Conservation (phyloP, 495 filamentous ascomycete species). For the Penicillium cosmopolitanum region DNA sequence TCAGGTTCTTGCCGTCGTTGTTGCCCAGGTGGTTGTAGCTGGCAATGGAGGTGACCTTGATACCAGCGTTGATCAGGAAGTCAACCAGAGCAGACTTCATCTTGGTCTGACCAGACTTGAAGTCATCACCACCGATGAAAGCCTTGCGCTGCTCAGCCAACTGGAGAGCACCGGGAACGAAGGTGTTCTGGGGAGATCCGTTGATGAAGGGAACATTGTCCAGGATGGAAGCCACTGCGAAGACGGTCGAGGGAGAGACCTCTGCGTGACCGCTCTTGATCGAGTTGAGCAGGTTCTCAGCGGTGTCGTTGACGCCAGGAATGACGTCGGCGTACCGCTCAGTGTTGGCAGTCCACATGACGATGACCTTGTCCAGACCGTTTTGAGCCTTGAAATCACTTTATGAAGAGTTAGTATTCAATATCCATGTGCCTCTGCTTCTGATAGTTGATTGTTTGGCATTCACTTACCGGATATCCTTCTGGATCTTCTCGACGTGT, state of each 20-base stretch:
- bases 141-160: conserved; percentile 85
- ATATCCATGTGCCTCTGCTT: background rate
- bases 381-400: conserved; percentile 90
- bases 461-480: conserved; percentile 81
- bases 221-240: conserved; percentile 91
- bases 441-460: background rate
- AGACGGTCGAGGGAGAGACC: conserved; percentile 91
- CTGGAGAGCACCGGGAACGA: conserved; percentile 89
- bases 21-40: conserved; percentile 99
- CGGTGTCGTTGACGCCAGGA: conserved; percentile 91
- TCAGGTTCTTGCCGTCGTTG: conserved; percentile 98
- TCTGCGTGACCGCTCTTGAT: conserved; percentile 87
- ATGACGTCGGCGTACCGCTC: conserved; percentile 93
- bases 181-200: conserved; percentile 98
- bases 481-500: conserved; percentile 91
- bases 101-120: conserved; percentile 99
- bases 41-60: conserved; percentile 98
- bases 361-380: conserved; percentile 90
- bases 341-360: conserved; percentile 99
- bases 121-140: conserved; percentile 98
- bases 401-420: conserved; percentile 4
- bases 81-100: conserved; percentile 99
- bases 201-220: conserved; percentile 97
- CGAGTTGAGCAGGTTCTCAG: conserved; percentile 86
- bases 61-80: conserved; percentile 97